phyloP scores from a whole-genome alignment of 345 rosid species.

The Tarenaya hassleriana region DNA sequence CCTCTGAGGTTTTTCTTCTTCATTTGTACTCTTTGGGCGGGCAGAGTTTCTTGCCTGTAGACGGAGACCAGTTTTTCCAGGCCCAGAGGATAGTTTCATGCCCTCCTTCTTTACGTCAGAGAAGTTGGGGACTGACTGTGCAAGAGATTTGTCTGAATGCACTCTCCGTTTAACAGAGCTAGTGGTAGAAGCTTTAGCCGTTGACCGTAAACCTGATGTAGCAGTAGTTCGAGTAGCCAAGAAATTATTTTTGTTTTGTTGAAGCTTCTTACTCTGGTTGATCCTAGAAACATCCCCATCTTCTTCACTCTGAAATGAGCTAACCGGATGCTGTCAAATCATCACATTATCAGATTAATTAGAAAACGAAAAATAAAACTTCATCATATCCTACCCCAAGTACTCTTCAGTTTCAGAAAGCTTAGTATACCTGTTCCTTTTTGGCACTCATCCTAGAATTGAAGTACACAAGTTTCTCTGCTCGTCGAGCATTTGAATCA shows the following conservation, averaged over 20 bases:
- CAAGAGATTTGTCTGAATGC: slow-evolving; percentile 68
- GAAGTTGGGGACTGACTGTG: slow-evolving; percentile 82
- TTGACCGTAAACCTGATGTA: slow-evolving; percentile 48
- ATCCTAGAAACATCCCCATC: slow-evolving; percentile 63
- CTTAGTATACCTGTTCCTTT: slow-evolving; percentile 69
- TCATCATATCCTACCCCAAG: slow-evolving; percentile 16
- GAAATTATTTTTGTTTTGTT: slow-evolving; percentile 44
- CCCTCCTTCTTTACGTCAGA: slow-evolving; percentile 88
- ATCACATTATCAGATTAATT: slow-evolving; percentile 36
- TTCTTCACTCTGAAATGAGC: slow-evolving; percentile 62
- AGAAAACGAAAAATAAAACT: slow-evolving; percentile 19
- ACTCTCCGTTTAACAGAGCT: slow-evolving; percentile 54
- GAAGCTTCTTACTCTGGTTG: slow-evolving; percentile 46
- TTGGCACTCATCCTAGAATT: slow-evolving; percentile 40
- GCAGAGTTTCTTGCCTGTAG: slow-evolving; percentile 51
- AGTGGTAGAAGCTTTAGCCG: slow-evolving; percentile 49
- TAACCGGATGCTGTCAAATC: slow-evolving; percentile 58
- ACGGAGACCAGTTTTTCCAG: slow-evolving; percentile 47
- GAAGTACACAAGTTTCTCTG: slow-evolving; percentile 62
- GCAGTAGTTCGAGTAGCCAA: slow-evolving; percentile 53
- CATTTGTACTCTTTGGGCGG: slow-evolving; percentile 57
- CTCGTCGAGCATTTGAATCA: slow-evolving; percentile 40
- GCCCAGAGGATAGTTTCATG: slow-evolving; percentile 57
- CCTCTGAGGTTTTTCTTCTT: slow-evolving; percentile 62
- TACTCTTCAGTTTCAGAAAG: slow-evolving; percentile 18